These are phyloP conservation scores for Huntiella savannae DNA, from an alignment of 2,329 filamentous ascomycete genomes.

Conservation along the genomic window DNA sequence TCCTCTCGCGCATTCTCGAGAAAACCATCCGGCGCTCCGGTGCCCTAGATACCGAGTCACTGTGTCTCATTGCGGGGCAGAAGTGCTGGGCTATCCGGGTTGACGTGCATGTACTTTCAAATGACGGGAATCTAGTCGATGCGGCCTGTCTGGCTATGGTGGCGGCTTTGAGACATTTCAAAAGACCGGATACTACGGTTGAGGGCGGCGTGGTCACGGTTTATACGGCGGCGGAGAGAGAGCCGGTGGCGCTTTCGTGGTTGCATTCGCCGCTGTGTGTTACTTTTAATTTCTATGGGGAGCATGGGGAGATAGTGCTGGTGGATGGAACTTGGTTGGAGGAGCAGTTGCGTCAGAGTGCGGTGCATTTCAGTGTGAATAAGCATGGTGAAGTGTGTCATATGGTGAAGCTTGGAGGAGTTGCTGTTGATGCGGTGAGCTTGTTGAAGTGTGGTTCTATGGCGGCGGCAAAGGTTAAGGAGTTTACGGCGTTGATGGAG, in stretches of 20 bases:
- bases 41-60: slow-evolving; percentile 83
- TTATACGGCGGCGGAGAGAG: slow-evolving; percentile 66
- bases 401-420: slow-evolving; percentile 75
- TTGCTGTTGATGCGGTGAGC: slow-evolving; percentile 58
- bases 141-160: slow-evolving; percentile 72
- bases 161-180: slow-evolving; percentile 76
- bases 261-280: slow-evolving; percentile 83
- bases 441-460: slow-evolving; percentile 58
- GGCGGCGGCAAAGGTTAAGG: slow-evolving; percentile 62
- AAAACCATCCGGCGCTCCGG: slow-evolving; percentile 84
- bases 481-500: slow-evolving; percentile 57
- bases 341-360: slow-evolving; percentile 55
- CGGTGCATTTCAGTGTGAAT: slow-evolving; percentile 71
- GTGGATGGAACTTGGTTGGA: slow-evolving; percentile 57
- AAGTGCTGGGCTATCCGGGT: slow-evolving; percentile 86
- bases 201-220: slow-evolving; percentile 71
- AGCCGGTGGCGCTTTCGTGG: slow-evolving; percentile 77
- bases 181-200: slow-evolving; percentile 73
- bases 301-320: slow-evolving; percentile 43
- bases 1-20: slow-evolving; percentile 76
- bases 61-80: slow-evolving; percentile 77
- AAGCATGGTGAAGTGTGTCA: slow-evolving; percentile 80
- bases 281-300: slow-evolving; percentile 66
- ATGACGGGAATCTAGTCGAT: slow-evolving; percentile 81
- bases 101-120: slow-evolving; percentile 77